Evolutionary conservation across 164 flowering plant genomes (phyloP).

Genomic region (Nymphaea colorata): DNA sequence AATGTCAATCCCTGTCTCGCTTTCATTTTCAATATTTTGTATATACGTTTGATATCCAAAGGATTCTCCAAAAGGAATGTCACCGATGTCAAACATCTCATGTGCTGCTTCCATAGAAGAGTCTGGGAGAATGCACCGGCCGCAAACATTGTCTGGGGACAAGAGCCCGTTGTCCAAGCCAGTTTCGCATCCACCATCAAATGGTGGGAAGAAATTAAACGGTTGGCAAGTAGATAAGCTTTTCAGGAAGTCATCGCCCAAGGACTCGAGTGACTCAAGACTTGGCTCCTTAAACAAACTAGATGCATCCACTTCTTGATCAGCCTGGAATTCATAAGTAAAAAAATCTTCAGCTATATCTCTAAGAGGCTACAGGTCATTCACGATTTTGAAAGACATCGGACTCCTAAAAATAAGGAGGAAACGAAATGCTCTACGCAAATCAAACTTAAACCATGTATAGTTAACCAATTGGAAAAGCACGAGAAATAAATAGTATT

Average conservation of each 20-base stretch:
- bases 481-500: background rate
- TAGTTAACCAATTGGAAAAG: background rate
- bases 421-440: background rate
- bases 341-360: background rate
- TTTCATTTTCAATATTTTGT: background rate
- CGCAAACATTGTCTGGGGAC: background rate
- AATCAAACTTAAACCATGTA: background rate
- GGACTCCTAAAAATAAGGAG: background rate
- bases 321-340: background rate
- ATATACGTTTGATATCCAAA: background rate
- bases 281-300: background rate
- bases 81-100: background rate
- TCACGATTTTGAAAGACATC: background rate
- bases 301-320: background rate
- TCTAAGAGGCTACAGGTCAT: background rate
- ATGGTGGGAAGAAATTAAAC: background rate
- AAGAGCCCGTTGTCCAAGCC: background rate
- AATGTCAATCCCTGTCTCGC: background rate
- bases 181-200: background rate
- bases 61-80: background rate
- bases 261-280: background rate
- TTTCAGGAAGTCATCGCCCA: background rate
- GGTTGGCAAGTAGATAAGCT: background rate
- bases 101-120: background rate
- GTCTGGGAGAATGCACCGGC: background rate